These are phyloP conservation scores for Aspergillus melleus DNA, from an alignment of 2,329 filamentous ascomycete species.

Conservation along the genomic window DNA sequence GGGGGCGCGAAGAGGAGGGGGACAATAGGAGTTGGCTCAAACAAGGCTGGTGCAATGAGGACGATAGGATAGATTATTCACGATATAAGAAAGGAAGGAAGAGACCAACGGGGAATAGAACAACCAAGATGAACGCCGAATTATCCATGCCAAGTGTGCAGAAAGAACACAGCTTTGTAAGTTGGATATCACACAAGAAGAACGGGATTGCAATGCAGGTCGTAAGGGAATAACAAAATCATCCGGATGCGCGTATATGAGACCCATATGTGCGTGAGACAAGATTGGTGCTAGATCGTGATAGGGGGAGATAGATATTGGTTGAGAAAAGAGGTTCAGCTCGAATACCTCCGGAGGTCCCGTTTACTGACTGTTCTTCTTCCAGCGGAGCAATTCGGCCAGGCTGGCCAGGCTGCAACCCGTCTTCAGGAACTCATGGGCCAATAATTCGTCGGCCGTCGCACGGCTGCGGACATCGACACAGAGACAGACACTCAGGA, in stretches of 20 bases:
- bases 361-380: constrained; percentile 43
- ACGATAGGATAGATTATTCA: constrained; percentile 14
- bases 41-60: neutral
- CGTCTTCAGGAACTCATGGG: constrained; percentile 91
- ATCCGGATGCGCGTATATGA: constrained; percentile 29
- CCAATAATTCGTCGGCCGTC: constrained; percentile 82
- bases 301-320: constrained; percentile 12
- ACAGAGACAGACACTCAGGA: constrained; percentile 92
- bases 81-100: constrained; percentile 10
- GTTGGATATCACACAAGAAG: constrained; percentile 28
- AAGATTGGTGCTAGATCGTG: constrained; percentile 25
- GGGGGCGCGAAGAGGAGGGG: neutral
- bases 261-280: constrained; percentile 32
- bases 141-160: constrained; percentile 32
- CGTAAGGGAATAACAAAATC: constrained; percentile 25
- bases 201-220: constrained; percentile 24
- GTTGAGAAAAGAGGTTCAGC: constrained; percentile 2
- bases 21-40: neutral
- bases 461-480: constrained; percentile 95
- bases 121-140: constrained; percentile 30
- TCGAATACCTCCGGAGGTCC: neutral
- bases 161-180: constrained; percentile 20
- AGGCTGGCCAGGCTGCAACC: constrained; percentile 82
- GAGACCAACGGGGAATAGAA: constrained; percentile 13
- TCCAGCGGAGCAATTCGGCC: constrained; percentile 77